phyloP scores from a whole-genome alignment of 228 moss, liverwort and hornwort genomes.

The Sphagnum fallax region DNA sequence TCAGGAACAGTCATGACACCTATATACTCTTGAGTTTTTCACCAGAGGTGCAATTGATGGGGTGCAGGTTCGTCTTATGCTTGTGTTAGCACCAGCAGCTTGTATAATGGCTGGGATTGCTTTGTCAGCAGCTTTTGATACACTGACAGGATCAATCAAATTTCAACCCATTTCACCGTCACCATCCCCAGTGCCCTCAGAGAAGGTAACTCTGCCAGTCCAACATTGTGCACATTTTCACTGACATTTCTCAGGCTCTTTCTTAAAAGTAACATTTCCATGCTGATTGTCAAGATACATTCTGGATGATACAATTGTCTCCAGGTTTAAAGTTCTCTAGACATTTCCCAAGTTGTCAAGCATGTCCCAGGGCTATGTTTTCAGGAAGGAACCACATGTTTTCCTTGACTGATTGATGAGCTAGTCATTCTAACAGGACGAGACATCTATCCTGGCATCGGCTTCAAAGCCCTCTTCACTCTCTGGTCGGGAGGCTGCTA shows the following conservation, averaged over 20 bases:
- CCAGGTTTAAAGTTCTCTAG: too few species aligned
- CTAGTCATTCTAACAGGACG: slow-evolving; percentile 22
- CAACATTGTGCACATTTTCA: not conserved
- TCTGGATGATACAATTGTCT: too few species aligned
- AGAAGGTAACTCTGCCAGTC: slow-evolving; percentile 24
- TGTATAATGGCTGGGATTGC: slow-evolving; percentile 95
- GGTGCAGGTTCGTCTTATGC: slow-evolving; percentile 94
- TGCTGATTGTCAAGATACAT: not conserved
- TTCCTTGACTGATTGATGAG: not conserved
- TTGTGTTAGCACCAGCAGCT: slow-evolving; percentile 96
- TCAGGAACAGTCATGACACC: not conserved
- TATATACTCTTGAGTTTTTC: not conserved
- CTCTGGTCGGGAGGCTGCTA: slow-evolving; percentile 12
- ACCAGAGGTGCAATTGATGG: not conserved
- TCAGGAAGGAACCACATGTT: not conserved
- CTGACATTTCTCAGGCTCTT: not conserved
- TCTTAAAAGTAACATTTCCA: not conserved
- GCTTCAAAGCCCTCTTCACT: slow-evolving; percentile 16
- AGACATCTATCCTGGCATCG: slow-evolving; percentile 7
- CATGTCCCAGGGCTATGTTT: not conserved
- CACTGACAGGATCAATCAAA: slow-evolving; percentile 84
- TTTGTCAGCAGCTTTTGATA: slow-evolving; percentile 87
- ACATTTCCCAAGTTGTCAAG: too few species aligned
- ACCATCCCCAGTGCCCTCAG: slow-evolving; percentile 21
- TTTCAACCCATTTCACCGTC: slow-evolving; percentile 50